Evolutionary conservation across 1,284 basidiomycete genomes (phyloP).

Genomic region (Puccinia polysora): DNA sequence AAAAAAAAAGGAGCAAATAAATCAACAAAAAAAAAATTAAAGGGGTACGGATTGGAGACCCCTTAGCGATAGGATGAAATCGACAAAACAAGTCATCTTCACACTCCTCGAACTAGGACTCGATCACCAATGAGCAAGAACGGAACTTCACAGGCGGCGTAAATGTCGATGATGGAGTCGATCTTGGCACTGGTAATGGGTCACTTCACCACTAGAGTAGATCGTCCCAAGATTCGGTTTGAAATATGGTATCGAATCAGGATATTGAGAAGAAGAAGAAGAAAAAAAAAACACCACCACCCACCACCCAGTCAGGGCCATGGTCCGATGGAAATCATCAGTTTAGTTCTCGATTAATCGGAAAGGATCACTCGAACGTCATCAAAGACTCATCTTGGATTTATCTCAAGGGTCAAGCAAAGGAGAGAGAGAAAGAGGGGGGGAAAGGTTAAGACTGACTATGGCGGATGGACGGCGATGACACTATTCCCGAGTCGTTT

Average conservation of each 20-base stretch:
- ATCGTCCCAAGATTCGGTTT: too few relatives aligned
- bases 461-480: slow-evolving; percentile 83
- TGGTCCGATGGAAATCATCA: too few relatives aligned
- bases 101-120: neutral
- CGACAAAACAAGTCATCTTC: neutral
- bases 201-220: slow-evolving; percentile 87
- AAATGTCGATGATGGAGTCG: neutral
- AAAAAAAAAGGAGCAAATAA: too few relatives aligned
- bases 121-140: neutral
- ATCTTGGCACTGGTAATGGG: slow-evolving; percentile 81
- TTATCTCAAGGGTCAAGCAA: too few relatives aligned
- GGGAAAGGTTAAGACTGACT: slow-evolving; percentile 41
- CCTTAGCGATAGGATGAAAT: too few relatives aligned
- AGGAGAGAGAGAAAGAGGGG: slow-evolving; percentile 50
- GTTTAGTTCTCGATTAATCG: too few relatives aligned
- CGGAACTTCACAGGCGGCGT: neutral
- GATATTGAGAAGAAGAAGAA: slow-evolving; percentile 17
- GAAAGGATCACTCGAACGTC: too few relatives aligned
- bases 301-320: too few relatives aligned
- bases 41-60: too few relatives aligned
- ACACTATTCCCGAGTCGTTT: slow-evolving; percentile 90
- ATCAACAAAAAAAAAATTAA: too few relatives aligned
- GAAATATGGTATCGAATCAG: neutral
- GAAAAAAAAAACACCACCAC: slow-evolving; percentile 31
- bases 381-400: too few relatives aligned